Percentiles rank a stretch among this genome's conserved stretches.
Evolutionary conservation across 306 rosid genomes (phyloP).

Genomic region (Acacia confusa): DNA sequence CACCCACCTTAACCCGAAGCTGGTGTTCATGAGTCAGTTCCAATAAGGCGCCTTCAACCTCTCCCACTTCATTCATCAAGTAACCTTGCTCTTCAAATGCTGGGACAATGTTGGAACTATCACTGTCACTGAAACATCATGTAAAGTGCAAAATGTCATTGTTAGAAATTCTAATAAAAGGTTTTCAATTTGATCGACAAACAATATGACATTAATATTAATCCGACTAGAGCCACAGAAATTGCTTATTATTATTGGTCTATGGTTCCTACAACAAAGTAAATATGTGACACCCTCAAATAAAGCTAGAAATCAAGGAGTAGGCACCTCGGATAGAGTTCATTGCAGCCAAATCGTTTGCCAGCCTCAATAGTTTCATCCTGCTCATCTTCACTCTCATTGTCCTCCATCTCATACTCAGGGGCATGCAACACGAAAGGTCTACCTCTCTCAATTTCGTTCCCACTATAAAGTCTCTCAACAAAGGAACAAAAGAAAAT

Average conservation of each 20-base stretch:
- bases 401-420: constrained; percentile 56
- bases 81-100: constrained; percentile 48
- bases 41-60: constrained; percentile 63
- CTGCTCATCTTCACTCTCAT: constrained; percentile 48
- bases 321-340: constrained; percentile 59
- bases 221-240: background rate
- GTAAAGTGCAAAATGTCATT: constrained; percentile 30
- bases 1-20: constrained; percentile 58
- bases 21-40: constrained; percentile 69
- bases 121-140: constrained; percentile 55
- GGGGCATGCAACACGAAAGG: constrained; percentile 59
- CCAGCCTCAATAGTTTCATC: constrained; percentile 33
- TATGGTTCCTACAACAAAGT: background rate
- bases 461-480: constrained; percentile 34
- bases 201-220: constrained; percentile 14
- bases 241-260: background rate
- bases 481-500: constrained; percentile 6
- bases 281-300: background rate
- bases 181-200: background rate
- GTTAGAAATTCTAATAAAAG: constrained; percentile 8
- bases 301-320: constrained; percentile 15
- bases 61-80: constrained; percentile 65
- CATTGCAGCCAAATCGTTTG: constrained; percentile 56
- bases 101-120: constrained; percentile 49
- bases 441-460: constrained; percentile 36